These are phyloP conservation scores for Trichoderma erinaceum DNA, from an alignment of 495 filamentous ascomycete species.

Conservation along the genomic window DNA sequence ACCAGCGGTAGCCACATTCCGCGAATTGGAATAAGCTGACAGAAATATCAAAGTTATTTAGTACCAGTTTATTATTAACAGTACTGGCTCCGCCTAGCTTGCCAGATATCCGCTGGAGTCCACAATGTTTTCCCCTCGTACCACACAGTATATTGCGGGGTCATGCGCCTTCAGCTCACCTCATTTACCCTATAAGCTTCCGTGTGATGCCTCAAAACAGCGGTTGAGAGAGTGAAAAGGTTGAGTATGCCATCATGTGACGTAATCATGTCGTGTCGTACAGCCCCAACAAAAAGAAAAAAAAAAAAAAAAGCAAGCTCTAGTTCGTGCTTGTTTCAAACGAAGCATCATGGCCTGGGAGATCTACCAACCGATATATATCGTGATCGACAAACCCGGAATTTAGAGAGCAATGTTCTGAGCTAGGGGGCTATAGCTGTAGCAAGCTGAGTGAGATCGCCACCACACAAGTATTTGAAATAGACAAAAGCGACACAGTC, in stretches of 20 bases:
- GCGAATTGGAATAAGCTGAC: neutral
- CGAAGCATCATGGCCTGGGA: neutral
- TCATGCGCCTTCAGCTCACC: slow-evolving; percentile 6
- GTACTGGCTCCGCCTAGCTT: no score
- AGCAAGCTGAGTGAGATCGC: slow-evolving; percentile 1
- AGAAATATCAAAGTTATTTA: no score
- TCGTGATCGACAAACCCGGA: no score
- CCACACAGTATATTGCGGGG: neutral
- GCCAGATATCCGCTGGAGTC: neutral
- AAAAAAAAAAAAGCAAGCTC: neutral
- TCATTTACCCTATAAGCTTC: neutral
- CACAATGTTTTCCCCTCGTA: neutral
- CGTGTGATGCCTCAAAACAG: slow-evolving; percentile 3
- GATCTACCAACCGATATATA: no score
- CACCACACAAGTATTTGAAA: neutral
- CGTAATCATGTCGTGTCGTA: neutral
- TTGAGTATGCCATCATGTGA: slow-evolving; percentile 6
- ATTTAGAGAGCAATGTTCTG: no score
- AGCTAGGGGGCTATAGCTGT: no score
- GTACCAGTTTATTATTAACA: no score
- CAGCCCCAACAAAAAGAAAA: neutral
- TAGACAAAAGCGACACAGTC: neutral
- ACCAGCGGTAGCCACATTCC: no score
- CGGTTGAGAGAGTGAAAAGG: neutral
- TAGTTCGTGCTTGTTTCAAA: neutral